Evolutionary conservation across 257 asterid species (phyloP).

Genomic region (Solanum acaule): DNA sequence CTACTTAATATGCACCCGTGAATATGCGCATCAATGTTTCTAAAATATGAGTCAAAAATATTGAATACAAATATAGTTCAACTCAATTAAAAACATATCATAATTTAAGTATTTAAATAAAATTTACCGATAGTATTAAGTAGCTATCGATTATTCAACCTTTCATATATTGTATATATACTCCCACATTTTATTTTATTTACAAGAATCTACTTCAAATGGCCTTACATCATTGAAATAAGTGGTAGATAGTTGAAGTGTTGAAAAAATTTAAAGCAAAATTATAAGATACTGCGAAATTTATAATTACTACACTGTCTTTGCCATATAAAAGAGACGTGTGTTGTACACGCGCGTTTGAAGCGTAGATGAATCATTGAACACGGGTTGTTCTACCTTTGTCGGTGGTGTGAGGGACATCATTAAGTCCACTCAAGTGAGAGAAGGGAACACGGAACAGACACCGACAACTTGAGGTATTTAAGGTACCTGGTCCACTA

Average conservation of each 20-base stretch:
- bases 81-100: too few species aligned
- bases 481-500: constrained; percentile 22
- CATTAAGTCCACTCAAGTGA: neutral
- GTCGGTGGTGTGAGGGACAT: constrained; percentile 2
- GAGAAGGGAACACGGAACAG: constrained; percentile 17
- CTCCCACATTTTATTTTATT: too few species aligned
- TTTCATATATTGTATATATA: neutral
- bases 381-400: neutral
- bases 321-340: neutral
- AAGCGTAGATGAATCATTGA: neutral
- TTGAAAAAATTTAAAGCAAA: too few species aligned
- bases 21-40: neutral
- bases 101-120: too few species aligned
- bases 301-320: too few species aligned
- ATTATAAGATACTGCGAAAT: too few species aligned
- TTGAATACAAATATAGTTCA: too few species aligned
- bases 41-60: too few species aligned
- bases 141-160: neutral
- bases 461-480: constrained; percentile 32
- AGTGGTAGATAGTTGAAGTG: neutral
- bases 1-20: neutral
- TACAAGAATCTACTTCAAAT: neutral
- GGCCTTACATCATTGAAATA: neutral
- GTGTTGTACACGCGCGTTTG: neutral
- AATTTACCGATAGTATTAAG: too few species aligned